Evolutionary conservation across 164 flowering plant genomes (phyloP).

Genomic region (Saururus chinensis): DNA sequence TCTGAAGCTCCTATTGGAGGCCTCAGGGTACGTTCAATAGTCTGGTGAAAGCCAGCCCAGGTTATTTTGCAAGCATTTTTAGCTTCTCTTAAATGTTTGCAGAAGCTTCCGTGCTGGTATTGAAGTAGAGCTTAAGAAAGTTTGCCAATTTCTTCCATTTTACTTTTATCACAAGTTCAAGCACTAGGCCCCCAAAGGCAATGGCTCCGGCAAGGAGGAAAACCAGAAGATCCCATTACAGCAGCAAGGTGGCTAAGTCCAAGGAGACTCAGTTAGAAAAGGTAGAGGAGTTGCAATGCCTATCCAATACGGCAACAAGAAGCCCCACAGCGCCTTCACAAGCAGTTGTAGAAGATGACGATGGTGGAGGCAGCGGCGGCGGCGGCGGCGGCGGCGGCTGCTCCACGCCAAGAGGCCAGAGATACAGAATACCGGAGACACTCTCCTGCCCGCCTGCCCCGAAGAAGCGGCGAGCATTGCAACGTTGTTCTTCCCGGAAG

Average conservation of each 20-base stretch:
- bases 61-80: background rate
- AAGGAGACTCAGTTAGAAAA: background rate
- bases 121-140: background rate
- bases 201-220: constrained; percentile 5
- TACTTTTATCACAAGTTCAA: background rate
- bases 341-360: background rate
- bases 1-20: background rate
- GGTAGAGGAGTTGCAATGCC: background rate
- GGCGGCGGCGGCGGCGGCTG: constrained; percentile 7
- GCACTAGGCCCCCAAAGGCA: too few relatives aligned
- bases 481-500: constrained; percentile 10
- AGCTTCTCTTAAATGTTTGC: background rate
- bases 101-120: background rate
- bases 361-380: background rate
- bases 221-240: constrained; percentile 6
- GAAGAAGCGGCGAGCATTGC: constrained; percentile 25
- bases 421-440: constrained; percentile 26
- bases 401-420: constrained; percentile 34
- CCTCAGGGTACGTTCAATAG: background rate
- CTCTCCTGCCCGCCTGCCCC: constrained; percentile 49
- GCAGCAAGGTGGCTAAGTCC: background rate
- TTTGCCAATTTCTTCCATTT: background rate
- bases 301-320: background rate
- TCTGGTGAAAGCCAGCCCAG: background rate
- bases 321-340: background rate